These are phyloP conservation scores for Fusarium continuum DNA, from an alignment of 2,329 filamentous ascomycete genomes.

Conservation along the genomic window DNA sequence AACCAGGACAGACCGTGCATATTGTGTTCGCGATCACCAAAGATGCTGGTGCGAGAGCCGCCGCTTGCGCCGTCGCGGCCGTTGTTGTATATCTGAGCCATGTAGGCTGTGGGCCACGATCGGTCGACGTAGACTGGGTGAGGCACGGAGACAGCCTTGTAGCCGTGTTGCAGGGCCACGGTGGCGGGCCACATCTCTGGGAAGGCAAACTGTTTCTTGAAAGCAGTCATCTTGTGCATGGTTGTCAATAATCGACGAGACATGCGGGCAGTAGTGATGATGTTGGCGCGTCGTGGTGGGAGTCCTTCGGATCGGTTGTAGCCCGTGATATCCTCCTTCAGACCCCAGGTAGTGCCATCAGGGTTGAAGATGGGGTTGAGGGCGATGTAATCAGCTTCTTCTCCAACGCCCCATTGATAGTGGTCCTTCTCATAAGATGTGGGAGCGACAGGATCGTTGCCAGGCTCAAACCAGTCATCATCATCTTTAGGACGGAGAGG, in stretches of 20 bases:
- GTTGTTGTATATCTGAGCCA: constrained; percentile 82
- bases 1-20: constrained; percentile 90
- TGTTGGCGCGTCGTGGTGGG: constrained; percentile 79
- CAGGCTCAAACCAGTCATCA: constrained; percentile 75
- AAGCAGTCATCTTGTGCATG: constrained; percentile 91
- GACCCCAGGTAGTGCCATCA: constrained; percentile 83
- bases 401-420: constrained; percentile 86
- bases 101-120: constrained; percentile 81
- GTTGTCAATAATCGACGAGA: constrained; percentile 79
- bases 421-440: constrained; percentile 78
- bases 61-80: constrained; percentile 78
- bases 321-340: constrained; percentile 84
- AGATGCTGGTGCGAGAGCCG: constrained; percentile 76
- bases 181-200: constrained; percentile 97
- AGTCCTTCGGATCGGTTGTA: constrained; percentile 72
- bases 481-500: constrained; percentile 74
- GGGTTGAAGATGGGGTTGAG: constrained; percentile 94
- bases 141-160: constrained; percentile 90
- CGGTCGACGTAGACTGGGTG: constrained; percentile 90
- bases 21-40: constrained; percentile 89
- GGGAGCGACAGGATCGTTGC: constrained; percentile 78
- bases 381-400: constrained; percentile 91
- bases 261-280: constrained; percentile 88
- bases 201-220: constrained; percentile 89
- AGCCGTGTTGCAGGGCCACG: constrained; percentile 87